phyloP scores from a whole-genome alignment of 2,329 filamentous ascomycete species.

The Tricladium varicosporioides region DNA sequence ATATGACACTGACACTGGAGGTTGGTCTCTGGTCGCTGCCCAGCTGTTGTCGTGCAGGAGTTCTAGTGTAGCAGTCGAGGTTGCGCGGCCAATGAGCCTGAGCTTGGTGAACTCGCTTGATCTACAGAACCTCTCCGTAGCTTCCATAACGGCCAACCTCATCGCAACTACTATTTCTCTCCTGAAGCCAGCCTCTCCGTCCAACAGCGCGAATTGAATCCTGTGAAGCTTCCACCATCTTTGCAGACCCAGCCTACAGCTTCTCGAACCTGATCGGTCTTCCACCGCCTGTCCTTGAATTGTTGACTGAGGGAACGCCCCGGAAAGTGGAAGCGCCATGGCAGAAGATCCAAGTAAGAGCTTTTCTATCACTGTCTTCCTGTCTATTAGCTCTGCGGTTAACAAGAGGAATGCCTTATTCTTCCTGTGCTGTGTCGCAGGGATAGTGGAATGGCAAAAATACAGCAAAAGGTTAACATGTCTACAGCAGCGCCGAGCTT shows the following conservation, averaged over 20 bases:
- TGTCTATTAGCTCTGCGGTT: no score
- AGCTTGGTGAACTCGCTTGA: no score
- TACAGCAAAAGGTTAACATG: conserved; percentile 17
- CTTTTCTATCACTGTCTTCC: not conserved
- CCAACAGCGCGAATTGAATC: conserved; percentile 12
- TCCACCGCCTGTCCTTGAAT: conserved; percentile 4
- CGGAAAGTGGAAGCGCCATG: conserved; percentile 29
- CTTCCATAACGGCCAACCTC: conserved; percentile 9
- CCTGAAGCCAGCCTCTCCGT: conserved; percentile 5
- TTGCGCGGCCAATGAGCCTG: not conserved
- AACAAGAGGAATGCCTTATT: no score
- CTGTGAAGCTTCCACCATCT: conserved; percentile 11
- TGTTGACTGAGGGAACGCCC: conserved; percentile 7
- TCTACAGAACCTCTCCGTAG: not conserved
- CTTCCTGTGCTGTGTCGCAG: not conserved
- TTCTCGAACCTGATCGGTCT: conserved; percentile 11
- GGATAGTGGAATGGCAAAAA: not conserved
- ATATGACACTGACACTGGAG: not conserved
- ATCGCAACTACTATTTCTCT: not conserved
- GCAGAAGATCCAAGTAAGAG: conserved; percentile 35
- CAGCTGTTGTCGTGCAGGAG: no score
- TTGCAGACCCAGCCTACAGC: conserved; percentile 16
- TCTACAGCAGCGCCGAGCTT: conserved; percentile 61
- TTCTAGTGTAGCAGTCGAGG: not conserved
- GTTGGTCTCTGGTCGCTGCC: not conserved